phyloP scores from a whole-genome alignment of 1,139 yeast species.

The Pichia sp. region DNA sequence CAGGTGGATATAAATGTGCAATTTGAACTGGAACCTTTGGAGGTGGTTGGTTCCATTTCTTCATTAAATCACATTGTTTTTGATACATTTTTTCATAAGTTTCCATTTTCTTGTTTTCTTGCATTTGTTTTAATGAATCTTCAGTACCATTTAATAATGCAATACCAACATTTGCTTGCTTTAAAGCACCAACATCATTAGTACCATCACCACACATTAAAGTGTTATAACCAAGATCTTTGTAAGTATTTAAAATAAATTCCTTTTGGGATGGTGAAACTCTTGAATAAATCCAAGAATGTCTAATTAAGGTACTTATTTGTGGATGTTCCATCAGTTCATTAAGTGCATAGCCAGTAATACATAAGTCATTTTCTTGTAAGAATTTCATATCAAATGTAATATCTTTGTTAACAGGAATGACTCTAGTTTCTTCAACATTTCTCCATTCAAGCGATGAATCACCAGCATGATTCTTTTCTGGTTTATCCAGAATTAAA shows the following conservation, averaged over 20 bases:
- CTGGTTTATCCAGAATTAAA: constrained; percentile 82
- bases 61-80: constrained; percentile 74
- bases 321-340: constrained; percentile 56
- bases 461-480: constrained; percentile 41
- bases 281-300: constrained; percentile 96
- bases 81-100: constrained; percentile 64
- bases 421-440: constrained; percentile 65
- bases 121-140: constrained; percentile 84
- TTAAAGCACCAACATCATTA: constrained; percentile 97
- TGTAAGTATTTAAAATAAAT: constrained; percentile 74
- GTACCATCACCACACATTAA: constrained; percentile 99
- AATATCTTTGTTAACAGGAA: constrained; percentile 56
- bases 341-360: constrained; percentile 86
- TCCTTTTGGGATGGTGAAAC: constrained; percentile 97
- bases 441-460: constrained; percentile 78
- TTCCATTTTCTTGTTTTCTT: constrained; percentile 70
- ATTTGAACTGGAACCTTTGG: constrained; percentile 84
- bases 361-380: constrained; percentile 73
- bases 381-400: constrained; percentile 54
- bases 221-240: constrained; percentile 85
- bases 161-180: constrained; percentile 97
- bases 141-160: constrained; percentile 96
- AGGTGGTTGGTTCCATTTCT: constrained; percentile 72
- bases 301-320: constrained; percentile 65
- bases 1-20: constrained; percentile 97